These are phyloP conservation scores for Phytophthora megakarya DNA, from an alignment of 352 stramenopile species.

Conservation along the genomic window DNA sequence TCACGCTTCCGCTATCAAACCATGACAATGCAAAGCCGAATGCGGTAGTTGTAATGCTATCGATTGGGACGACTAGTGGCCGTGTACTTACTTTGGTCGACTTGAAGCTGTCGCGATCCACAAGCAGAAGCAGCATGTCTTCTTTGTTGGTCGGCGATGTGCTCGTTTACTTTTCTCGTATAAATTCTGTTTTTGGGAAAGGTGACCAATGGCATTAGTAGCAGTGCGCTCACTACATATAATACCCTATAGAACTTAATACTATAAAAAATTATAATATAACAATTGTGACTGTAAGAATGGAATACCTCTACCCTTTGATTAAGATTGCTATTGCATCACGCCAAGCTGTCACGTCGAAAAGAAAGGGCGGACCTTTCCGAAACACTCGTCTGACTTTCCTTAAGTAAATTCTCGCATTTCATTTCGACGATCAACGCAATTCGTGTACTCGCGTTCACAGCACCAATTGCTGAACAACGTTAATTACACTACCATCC, in stretches of 20 bases:
- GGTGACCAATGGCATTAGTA: not conserved
- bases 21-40: not conserved
- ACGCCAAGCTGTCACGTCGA: not conserved
- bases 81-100: not conserved
- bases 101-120: not conserved
- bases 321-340: too few relatives aligned
- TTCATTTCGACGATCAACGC: not conserved
- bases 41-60: not conserved
- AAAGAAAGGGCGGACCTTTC: not conserved
- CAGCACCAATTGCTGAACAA: not conserved
- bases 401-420: not conserved
- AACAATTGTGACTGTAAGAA: too few relatives aligned
- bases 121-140: not conserved
- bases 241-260: too few relatives aligned
- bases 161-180: conserved; percentile 1
- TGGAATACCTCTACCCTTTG: too few relatives aligned
- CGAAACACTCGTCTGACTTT: not conserved
- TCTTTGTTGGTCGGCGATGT: not conserved
- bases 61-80: not conserved
- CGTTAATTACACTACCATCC: not conserved
- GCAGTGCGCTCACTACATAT: not conserved
- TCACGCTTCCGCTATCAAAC: not conserved
- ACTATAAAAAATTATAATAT: too few relatives aligned
- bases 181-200: conserved; percentile 9
- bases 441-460: too few relatives aligned